Percentiles rank a stretch among this genome's conserved stretches.
Conservation (phyloP, 768 basidiomycete species). For the Grammothele lineata region DNA sequence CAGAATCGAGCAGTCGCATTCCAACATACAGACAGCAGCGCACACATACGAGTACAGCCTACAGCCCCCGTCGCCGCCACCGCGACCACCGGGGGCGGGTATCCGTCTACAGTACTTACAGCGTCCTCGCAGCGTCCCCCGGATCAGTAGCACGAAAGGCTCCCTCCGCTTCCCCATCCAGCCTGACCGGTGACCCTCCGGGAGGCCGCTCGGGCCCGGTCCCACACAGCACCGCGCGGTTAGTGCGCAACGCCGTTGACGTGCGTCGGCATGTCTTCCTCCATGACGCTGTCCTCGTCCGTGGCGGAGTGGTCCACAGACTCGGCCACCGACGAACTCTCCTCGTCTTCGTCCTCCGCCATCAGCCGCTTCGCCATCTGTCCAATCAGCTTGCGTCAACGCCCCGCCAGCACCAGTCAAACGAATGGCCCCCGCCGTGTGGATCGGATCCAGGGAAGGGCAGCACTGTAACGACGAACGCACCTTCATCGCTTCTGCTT, state of each 20-base stretch:
- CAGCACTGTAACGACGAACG: conserved; percentile 4
- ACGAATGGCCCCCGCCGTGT: neutral
- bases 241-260: conserved; percentile 18
- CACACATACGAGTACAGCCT: neutral
- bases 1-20: neutral
- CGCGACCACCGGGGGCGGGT: too few species aligned
- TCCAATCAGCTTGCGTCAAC: conserved; percentile 11
- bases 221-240: neutral
- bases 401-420: neutral
- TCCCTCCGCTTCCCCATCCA: too few species aligned
- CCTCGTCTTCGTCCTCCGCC: conserved; percentile 39
- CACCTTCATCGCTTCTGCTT: conserved; percentile 92
- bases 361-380: conserved; percentile 64
- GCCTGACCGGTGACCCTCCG: too few species aligned
- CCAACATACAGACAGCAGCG: too few species aligned
- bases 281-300: conserved; percentile 19
- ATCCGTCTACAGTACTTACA: conserved; percentile 11
- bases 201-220: neutral
- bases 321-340: conserved; percentile 18
- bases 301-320: conserved; percentile 15
- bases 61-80: too few species aligned
- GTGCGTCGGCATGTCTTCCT: conserved; percentile 21
- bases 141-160: too few species aligned
- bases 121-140: conserved; percentile 4
- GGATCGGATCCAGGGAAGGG: neutral